Percentiles rank a stretch among this genome's conserved stretches.
Evolutionary conservation across 768 basidiomycete species (phyloP).

Genomic region (Psilocybe azurescens): DNA sequence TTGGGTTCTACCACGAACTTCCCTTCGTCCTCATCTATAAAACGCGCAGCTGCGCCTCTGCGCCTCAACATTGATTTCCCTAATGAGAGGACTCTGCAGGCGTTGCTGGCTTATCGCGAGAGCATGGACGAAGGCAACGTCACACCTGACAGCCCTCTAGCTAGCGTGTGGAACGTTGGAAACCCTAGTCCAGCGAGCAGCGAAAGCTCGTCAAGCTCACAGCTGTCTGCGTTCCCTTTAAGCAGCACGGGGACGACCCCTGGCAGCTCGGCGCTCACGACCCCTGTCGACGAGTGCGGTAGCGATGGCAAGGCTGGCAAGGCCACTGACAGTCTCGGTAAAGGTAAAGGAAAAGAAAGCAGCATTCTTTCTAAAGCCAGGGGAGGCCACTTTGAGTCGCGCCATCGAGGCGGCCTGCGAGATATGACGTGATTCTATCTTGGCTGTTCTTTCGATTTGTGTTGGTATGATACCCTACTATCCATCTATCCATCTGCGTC

Average conservation of each 20-base stretch:
- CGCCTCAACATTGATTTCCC: constrained; percentile 33
- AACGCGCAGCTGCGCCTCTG: constrained; percentile 32
- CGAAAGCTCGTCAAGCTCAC: constrained; percentile 26
- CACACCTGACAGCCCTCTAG: constrained; percentile 33
- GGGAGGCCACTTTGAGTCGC: constrained; percentile 15
- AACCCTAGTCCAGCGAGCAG: constrained; percentile 32
- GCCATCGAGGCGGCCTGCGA: constrained; percentile 27
- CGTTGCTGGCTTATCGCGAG: constrained; percentile 32
- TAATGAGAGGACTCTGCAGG: constrained; percentile 30
- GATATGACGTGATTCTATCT: neutral
- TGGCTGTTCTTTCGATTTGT: neutral
- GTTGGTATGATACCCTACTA: neutral
- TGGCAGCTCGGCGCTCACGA: constrained; percentile 32
- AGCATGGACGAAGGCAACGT: constrained; percentile 24
- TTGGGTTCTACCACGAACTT: constrained; percentile 13
- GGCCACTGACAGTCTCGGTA: neutral
- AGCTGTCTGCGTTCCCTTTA: constrained; percentile 29
- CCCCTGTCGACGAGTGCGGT: constrained; percentile 33
- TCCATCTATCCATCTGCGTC: neutral
- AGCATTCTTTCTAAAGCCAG: constrained; percentile 11
- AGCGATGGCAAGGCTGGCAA: neutral
- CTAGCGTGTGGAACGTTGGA: constrained; percentile 3
- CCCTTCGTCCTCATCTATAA: constrained; percentile 25
- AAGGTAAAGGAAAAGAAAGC: constrained; percentile 6
- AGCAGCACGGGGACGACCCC: constrained; percentile 29